Percentiles rank a stretch among this genome's conserved stretches.
phyloP scores from a whole-genome alignment of 345 rosid genomes.

The Eucalyptus virginea region DNA sequence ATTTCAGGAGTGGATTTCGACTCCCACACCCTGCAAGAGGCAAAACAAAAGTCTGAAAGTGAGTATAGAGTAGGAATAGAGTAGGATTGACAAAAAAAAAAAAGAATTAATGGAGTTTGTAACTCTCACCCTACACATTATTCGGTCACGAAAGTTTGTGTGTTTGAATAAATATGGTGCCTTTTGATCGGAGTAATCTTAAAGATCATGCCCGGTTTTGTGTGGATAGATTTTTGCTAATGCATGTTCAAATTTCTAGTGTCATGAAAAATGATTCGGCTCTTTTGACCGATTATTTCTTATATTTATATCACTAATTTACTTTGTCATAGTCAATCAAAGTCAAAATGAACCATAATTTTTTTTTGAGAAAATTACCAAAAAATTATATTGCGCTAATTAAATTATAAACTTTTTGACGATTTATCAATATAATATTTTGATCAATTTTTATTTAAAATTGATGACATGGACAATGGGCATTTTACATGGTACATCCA shows the following conservation, averaged over 20 bases:
- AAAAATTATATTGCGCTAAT: accelerated
- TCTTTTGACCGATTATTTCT: neutral
- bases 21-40: too few relatives aligned
- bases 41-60: too few relatives aligned
- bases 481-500: too few relatives aligned
- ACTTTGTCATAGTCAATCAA: neutral
- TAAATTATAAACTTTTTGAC: too few relatives aligned
- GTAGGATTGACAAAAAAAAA: too few relatives aligned
- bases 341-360: neutral
- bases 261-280: neutral
- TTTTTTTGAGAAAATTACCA: too few relatives aligned
- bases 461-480: accelerated
- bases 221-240: neutral
- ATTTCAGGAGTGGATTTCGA: too few relatives aligned
- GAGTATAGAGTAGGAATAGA: too few relatives aligned
- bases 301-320: neutral
- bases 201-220: neutral
- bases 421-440: too few relatives aligned
- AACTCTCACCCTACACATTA: neutral
- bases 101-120: too few relatives aligned
- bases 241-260: neutral
- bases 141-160: neutral
- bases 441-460: too few relatives aligned
- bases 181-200: neutral
- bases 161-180: neutral